These are phyloP conservation scores for Podila epicladia DNA, from an alignment of 192 early-diverging fungal species.

Conservation along the genomic window DNA sequence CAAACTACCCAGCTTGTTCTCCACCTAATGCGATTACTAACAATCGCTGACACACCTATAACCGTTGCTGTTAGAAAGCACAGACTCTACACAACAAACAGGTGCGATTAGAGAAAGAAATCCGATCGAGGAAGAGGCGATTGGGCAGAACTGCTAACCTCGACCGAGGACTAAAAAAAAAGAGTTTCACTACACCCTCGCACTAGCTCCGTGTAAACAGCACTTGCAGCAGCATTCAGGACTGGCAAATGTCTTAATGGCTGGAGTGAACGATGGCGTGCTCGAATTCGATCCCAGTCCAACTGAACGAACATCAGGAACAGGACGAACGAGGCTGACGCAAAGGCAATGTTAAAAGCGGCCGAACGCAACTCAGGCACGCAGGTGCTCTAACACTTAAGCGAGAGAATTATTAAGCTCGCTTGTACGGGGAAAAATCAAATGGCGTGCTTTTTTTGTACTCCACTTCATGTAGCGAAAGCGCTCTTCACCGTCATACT, in stretches of 20 bases:
- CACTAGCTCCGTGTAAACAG: too few species aligned
- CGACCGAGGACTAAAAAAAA: too few species aligned
- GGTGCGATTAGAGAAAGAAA: neutral
- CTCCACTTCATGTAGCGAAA: neutral
- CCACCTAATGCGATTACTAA: too few species aligned
- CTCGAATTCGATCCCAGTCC: conserved; percentile 10
- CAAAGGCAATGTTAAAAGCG: neutral
- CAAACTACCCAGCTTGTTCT: too few species aligned
- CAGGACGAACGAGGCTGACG: too few species aligned
- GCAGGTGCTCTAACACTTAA: too few species aligned
- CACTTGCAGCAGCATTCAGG: too few species aligned
- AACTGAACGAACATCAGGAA: neutral
- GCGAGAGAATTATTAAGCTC: neutral
- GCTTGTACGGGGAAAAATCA: neutral
- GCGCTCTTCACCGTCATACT: neutral
- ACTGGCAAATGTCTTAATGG: too few species aligned
- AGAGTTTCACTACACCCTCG: too few species aligned
- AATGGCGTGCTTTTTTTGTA: conserved; percentile 24
- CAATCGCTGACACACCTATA: too few species aligned
- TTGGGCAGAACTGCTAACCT: neutral
- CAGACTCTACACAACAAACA: neutral
- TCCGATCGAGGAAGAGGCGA: neutral
- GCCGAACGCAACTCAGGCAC: neutral
- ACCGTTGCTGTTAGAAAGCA: neutral
- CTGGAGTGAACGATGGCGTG: conserved; percentile 10